Percentiles rank a stretch among this genome's conserved stretches.
These are phyloP conservation scores for Leishmania major DNA, from an alignment of 208 protist species.

Conservation along the genomic window DNA sequence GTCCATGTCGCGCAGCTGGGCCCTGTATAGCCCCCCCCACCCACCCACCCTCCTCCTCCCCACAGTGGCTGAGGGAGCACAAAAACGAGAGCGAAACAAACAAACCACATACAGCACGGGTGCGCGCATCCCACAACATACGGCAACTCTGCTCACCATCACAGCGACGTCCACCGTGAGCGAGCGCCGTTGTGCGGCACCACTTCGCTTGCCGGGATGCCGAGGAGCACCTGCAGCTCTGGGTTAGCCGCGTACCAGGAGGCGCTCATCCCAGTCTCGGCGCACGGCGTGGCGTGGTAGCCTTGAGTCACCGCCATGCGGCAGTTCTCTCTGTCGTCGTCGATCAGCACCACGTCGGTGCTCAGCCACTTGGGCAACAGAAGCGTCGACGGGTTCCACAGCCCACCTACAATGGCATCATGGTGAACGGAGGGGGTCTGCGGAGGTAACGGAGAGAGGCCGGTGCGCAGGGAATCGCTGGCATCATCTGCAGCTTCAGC, in stretches of 20 bases:
- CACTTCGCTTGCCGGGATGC: slow-evolving; percentile 27
- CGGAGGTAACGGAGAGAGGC: background rate
- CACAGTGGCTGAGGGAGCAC: background rate
- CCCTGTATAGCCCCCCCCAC: background rate
- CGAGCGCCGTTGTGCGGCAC: background rate
- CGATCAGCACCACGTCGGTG: slow-evolving; percentile 46
- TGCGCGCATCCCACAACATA: background rate
- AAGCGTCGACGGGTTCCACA: background rate
- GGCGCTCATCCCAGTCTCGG: slow-evolving; percentile 28
- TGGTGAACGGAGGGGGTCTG: background rate
- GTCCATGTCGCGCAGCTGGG: background rate
- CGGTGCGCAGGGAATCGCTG: background rate
- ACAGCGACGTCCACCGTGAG: background rate
- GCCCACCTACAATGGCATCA: background rate
- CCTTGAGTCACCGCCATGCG: slow-evolving; percentile 32
- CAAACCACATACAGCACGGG: background rate
- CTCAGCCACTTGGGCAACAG: slow-evolving; percentile 40
- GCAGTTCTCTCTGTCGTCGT: slow-evolving; percentile 48
- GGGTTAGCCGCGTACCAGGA: slow-evolving; percentile 25
- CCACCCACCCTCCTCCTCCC: too few relatives aligned
- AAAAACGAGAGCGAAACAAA: background rate
- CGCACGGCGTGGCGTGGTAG: slow-evolving; percentile 38
- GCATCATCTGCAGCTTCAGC: background rate
- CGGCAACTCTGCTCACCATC: background rate
- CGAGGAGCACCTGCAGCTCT: slow-evolving; percentile 34